Evolutionary conservation across 2,329 filamentous ascomycete species (phyloP), one percentile per base, ranked within the genome.

Genomic region (Dactylellina sp.): DNA sequence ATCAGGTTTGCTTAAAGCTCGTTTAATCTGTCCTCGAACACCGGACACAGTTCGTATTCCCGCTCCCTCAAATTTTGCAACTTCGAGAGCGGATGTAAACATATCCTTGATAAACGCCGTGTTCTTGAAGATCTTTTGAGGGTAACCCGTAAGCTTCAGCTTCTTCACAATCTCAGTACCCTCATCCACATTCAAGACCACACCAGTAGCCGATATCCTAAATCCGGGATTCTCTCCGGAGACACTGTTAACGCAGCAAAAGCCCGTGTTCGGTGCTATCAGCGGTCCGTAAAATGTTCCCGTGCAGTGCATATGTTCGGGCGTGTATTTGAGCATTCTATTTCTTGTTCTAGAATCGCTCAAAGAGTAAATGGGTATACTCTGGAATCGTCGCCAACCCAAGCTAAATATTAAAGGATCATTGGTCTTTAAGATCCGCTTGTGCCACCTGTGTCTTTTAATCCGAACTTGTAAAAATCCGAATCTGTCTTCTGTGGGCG

Each of bases 61-160:
- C 7, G 95, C 95, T 68, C 95, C 95, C 83, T 99, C 95, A 79
- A 99, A 99, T 81, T 98, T 99, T 79, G 95, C 94, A 76, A 99
- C 95, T 81, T 99, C 95, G 44, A 99, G 88, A 0, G 92, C 86
- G 0, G 90, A 89, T 80, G 88, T 93, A 85, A 99, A 99, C 95
- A 99, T 99, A 83, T 96, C 92, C 82, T 95, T 96, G 83, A 99
- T 93, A 81, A 99, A 99, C 40, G 95, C 93, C 0, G 95, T 99
- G 84, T 99, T 99, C 83, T 97, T 97, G 88, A 96, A 98, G 82
- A 98, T 96, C 84, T 98, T 98, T 86, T 95, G 96, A 0, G 95
- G 93, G 52, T 88, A 86, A 72, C 95, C 95, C 0, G 93, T 97
- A 53, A 99, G 87, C 82, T 99, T 99, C 80, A 99, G 89, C 85